Percentiles rank a stretch among this genome's conserved stretches.
Conservation (phyloP, 1,284 basidiomycete genomes). For the Austroboletus novae-zelandiae region DNA sequence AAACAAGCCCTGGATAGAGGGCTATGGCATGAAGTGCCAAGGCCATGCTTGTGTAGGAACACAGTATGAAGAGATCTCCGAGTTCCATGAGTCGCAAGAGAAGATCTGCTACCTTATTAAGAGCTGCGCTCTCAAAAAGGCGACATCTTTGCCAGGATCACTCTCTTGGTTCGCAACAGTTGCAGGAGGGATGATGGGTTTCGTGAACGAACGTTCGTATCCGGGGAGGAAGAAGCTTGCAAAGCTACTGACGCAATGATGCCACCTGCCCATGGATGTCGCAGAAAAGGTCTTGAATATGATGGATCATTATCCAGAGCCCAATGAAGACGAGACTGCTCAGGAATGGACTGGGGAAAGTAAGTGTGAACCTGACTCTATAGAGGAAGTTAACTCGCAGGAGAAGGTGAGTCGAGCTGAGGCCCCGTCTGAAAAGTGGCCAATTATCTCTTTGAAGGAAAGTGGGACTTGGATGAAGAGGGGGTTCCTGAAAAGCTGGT, state of each 20-base stretch:
- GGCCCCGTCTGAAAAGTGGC: too few species aligned
- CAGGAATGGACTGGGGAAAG: background rate
- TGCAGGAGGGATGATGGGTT: slow-evolving; percentile 11
- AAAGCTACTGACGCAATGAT: slow-evolving; percentile 24
- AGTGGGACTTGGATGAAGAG: too few species aligned
- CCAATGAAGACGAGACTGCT: background rate
- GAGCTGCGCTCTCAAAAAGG: slow-evolving; percentile 14
- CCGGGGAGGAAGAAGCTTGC: slow-evolving; percentile 23
- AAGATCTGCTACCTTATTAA: slow-evolving; percentile 22
- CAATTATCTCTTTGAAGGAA: too few species aligned
- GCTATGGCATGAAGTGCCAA: slow-evolving; percentile 30
- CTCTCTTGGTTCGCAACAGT: slow-evolving; percentile 21
- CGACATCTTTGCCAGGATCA: slow-evolving; percentile 16
- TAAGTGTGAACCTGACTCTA: too few species aligned
- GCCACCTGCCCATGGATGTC: slow-evolving; percentile 28
- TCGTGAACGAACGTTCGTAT: slow-evolving; percentile 15
- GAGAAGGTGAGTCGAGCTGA: too few species aligned
- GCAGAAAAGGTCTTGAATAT: slow-evolving; percentile 23
- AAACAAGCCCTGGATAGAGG: slow-evolving; percentile 32
- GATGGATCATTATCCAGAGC: slow-evolving; percentile 16
- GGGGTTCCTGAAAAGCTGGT: too few species aligned
- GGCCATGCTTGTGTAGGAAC: slow-evolving; percentile 42
- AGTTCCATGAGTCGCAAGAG: slow-evolving; percentile 23
- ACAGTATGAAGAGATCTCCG: slow-evolving; percentile 24
- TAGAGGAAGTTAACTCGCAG: too few species aligned